Evolutionary conservation across 805 yeast genomes (phyloP), one percentile per base, ranked within the genome.

Genomic region (Saitoella complicata): DNA sequence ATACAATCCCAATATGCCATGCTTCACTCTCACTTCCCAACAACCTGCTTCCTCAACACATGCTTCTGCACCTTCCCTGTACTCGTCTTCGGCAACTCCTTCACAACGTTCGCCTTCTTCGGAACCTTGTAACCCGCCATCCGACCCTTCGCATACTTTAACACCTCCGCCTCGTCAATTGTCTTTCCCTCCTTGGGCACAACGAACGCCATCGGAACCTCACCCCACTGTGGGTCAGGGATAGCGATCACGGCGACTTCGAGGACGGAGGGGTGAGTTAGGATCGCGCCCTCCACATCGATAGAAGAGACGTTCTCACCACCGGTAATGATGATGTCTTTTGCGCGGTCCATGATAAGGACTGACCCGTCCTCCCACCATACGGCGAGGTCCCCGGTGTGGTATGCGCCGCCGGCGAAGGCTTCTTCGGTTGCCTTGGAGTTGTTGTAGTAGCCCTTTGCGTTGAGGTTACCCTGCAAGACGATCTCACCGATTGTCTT

Each of bases 241-340:
- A 56, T 41, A 1, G 59, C 63, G 9, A 60, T 55, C 12, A 60
- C 62, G 1, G 63, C 61, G 13, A 54, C 58, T 45, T 60, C 64
- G 35, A 57, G 49, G 11, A 60, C 56, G 29, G 47, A 49, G 9
- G 53, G 55, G 44, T 57, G 58, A 45, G 51, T 47, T 41, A 50
- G 54, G 8, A 60, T 45, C 9, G 44, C 50, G 36, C 51, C 47
- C 45, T 60, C 64, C 5, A 60, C 62, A 9, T 55, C 59, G 8
- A 60, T 63, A 5, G 63, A 58, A 4, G 64, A 60, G 45, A 60
- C 59, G 49, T 60, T 60, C 44, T 60, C 64, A 31, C 64, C 64
- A 8, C 64, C 64, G 7, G 64, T 58, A 35, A 60, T 60, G 45
- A 60, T 60, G 34, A 60, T 59, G 46, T 60, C 65, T 54, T 60